phyloP scores from a whole-genome alignment of 2,329 filamentous ascomycete species.

The Diaporthe ilicicola region DNA sequence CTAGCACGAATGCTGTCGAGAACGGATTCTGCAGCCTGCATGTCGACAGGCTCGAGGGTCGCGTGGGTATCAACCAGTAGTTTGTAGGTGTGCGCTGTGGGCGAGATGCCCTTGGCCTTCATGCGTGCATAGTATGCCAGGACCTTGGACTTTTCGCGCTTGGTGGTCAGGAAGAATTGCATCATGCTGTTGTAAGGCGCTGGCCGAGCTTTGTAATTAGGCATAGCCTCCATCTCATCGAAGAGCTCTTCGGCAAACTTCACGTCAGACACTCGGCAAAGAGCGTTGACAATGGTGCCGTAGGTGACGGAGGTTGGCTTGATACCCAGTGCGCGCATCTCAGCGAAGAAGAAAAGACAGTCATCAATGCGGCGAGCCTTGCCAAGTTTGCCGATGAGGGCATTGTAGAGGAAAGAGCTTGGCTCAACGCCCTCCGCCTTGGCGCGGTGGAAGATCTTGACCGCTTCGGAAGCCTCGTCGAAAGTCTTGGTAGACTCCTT shows the following conservation, averaged over 20 bases:
- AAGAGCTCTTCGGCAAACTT: slow-evolving; percentile 98
- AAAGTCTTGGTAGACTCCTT: slow-evolving; percentile 98
- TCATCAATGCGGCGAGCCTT: slow-evolving; percentile 98
- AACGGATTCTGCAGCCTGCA: slow-evolving; percentile 85
- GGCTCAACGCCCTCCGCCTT: slow-evolving; percentile 94
- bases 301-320: slow-evolving; percentile 98
- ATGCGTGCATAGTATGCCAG: slow-evolving; percentile 95
- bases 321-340: slow-evolving; percentile 93
- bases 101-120: slow-evolving; percentile 84
- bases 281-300: slow-evolving; percentile 95
- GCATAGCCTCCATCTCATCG: slow-evolving; percentile 98
- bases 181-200: slow-evolving; percentile 99
- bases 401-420: slow-evolving; percentile 97
- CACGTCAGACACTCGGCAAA: slow-evolving; percentile 96
- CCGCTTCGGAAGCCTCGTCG: slow-evolving; percentile 94
- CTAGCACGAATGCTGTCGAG: slow-evolving; percentile 79
- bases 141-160: slow-evolving; percentile 94
- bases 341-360: slow-evolving; percentile 96
- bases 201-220: slow-evolving; percentile 97
- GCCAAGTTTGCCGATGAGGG: slow-evolving; percentile 95
- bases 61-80: slow-evolving; percentile 95
- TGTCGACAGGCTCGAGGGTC: slow-evolving; percentile 89
- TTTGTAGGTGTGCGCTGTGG: slow-evolving; percentile 97
- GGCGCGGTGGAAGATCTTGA: slow-evolving; percentile 96
- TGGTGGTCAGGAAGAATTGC: slow-evolving; percentile 98